Evolutionary conservation across 768 basidiomycete genomes (phyloP).

Genomic region (Russula sp.): DNA sequence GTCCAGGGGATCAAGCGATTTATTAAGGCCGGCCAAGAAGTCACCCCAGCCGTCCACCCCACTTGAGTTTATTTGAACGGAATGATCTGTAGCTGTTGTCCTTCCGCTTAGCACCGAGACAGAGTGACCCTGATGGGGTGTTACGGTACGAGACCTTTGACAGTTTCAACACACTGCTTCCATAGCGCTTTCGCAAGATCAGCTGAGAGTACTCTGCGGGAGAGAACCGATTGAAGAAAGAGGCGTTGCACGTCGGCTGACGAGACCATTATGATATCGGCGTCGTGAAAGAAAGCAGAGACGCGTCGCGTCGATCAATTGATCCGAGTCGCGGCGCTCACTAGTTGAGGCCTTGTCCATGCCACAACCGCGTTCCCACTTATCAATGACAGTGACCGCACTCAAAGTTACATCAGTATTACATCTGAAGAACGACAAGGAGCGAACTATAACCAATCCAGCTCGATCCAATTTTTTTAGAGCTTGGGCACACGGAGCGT

Average conservation of each 20-base stretch:
- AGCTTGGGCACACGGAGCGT: slow-evolving; percentile 83
- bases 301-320: slow-evolving; percentile 21
- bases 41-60: slow-evolving; percentile 48
- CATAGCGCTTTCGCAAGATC: slow-evolving; percentile 61
- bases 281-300: slow-evolving; percentile 10
- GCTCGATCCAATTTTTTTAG: slow-evolving; percentile 31
- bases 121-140: background rate
- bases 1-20: slow-evolving; percentile 58
- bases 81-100: slow-evolving; percentile 45
- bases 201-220: slow-evolving; percentile 60
- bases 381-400: background rate
- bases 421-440: background rate
- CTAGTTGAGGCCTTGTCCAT: background rate
- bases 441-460: background rate
- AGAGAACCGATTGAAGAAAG: slow-evolving; percentile 74
- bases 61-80: slow-evolving; percentile 42
- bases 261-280: slow-evolving; percentile 36
- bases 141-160: slow-evolving; percentile 45
- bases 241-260: slow-evolving; percentile 66
- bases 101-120: background rate
- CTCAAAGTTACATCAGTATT: background rate
- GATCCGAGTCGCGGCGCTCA: too few species aligned
- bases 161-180: slow-evolving; percentile 59
- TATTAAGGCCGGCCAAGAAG: slow-evolving; percentile 57
- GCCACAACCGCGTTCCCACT: background rate